phyloP scores from a whole-genome alignment of 2,329 filamentous ascomycete genomes.

The Epichloe festucae region DNA sequence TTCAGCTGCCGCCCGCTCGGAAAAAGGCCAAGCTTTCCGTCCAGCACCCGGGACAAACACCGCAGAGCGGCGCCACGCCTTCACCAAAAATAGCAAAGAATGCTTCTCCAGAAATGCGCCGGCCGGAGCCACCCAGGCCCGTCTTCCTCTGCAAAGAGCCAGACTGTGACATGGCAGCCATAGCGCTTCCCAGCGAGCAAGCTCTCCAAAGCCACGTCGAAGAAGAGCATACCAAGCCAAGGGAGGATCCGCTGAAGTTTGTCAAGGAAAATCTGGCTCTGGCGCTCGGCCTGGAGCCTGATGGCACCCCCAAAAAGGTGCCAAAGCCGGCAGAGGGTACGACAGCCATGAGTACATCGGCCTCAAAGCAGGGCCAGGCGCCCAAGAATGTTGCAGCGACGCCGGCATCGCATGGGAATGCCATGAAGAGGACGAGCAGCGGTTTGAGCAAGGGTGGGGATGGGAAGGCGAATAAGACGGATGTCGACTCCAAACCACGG shows the following conservation, averaged over 20 bases:
- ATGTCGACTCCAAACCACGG: constrained; percentile 3
- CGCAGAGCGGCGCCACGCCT: constrained; percentile 24
- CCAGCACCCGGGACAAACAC: constrained; percentile 25
- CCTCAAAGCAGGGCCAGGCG: constrained; percentile 36
- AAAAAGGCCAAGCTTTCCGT: constrained; percentile 40
- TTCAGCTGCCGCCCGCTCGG: constrained; percentile 44
- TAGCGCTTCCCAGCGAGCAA: constrained; percentile 42
- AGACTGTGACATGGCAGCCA: constrained; percentile 37
- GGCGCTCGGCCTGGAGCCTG: constrained; percentile 36
- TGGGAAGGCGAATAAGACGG: constrained; percentile 16
- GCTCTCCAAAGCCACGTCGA: constrained; percentile 38
- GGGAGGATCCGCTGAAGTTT: constrained; percentile 41
- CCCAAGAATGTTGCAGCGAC: constrained; percentile 30
- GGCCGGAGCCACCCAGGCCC: constrained; percentile 26
- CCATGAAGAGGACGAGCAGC: constrained; percentile 39
- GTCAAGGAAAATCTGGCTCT: constrained; percentile 34
- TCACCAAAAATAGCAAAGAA: constrained; percentile 37
- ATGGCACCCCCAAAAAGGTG: constrained; percentile 30
- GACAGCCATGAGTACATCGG: constrained; percentile 26
- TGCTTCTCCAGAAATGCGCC: constrained; percentile 31
- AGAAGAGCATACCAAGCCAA: constrained; percentile 47
- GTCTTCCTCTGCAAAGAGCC: constrained; percentile 38
- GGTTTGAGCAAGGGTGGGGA: constrained; percentile 28
- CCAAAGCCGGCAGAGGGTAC: constrained; percentile 18
- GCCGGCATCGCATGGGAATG: constrained; percentile 37